These are phyloP conservation scores for Colletotrichum sp. DNA, from an alignment of 2,329 filamentous ascomycete species.

Conservation along the genomic window DNA sequence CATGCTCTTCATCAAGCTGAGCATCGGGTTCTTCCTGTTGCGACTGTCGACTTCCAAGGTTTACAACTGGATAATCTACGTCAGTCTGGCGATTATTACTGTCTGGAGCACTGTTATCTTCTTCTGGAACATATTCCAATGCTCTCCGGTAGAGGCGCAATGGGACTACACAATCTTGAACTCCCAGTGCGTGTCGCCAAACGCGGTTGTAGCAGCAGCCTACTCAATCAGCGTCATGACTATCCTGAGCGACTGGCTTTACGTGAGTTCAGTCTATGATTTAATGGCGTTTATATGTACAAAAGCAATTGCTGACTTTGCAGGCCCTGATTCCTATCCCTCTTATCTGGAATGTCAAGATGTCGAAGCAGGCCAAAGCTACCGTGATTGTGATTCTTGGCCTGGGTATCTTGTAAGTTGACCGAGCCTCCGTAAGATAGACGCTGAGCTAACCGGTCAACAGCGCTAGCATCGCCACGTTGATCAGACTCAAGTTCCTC, in stretches of 20 bases:
- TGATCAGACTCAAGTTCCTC: slow-evolving; percentile 56
- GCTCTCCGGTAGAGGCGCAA: slow-evolving; percentile 52
- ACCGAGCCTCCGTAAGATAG: not conserved
- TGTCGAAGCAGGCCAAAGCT: slow-evolving; percentile 56
- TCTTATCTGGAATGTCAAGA: slow-evolving; percentile 60
- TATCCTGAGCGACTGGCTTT: slow-evolving; percentile 60
- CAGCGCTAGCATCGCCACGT: slow-evolving; percentile 59
- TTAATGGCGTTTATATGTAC: not conserved
- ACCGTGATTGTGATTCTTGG: slow-evolving; percentile 56
- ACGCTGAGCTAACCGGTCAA: not conserved
- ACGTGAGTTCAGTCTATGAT: slow-evolving; percentile 34
- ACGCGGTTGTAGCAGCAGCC: slow-evolving; percentile 51
- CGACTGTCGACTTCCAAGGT: slow-evolving; percentile 48
- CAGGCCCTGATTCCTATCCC: slow-evolving; percentile 57
- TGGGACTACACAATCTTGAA: slow-evolving; percentile 56
- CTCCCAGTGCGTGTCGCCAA: slow-evolving; percentile 46
- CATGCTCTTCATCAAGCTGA: slow-evolving; percentile 64
- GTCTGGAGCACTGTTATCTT: slow-evolving; percentile 54
- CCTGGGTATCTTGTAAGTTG: slow-evolving; percentile 53
- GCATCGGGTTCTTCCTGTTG: slow-evolving; percentile 58
- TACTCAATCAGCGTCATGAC: slow-evolving; percentile 59
- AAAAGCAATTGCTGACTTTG: not conserved
- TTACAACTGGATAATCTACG: slow-evolving; percentile 54
- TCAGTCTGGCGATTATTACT: slow-evolving; percentile 49
- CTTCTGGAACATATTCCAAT: slow-evolving; percentile 59